Percentiles rank a stretch among this genome's conserved stretches.
Conservation (phyloP, 192 early-diverging fungal species). For the Funneliformis geosporum region DNA sequence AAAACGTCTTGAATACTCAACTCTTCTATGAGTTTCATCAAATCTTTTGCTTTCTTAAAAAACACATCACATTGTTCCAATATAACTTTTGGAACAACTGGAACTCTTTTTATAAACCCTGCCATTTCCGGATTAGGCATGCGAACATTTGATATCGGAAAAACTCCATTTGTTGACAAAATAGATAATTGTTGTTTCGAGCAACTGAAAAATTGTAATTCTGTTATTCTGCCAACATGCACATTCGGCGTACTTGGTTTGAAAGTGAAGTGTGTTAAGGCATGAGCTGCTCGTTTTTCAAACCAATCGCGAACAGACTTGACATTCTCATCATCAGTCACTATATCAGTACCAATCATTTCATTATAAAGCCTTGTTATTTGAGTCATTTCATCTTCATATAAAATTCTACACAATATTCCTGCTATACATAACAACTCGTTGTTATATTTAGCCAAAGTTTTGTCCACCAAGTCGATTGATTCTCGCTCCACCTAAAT, state of each 20-base stretch:
- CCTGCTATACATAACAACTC: slow-evolving; percentile 76
- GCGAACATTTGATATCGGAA: slow-evolving; percentile 52
- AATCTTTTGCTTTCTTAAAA: slow-evolving; percentile 52
- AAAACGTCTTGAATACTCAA: slow-evolving; percentile 66
- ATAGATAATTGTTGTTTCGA: slow-evolving; percentile 53
- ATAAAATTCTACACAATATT: slow-evolving; percentile 70
- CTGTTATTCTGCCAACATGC: slow-evolving; percentile 62
- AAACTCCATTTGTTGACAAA: slow-evolving; percentile 68
- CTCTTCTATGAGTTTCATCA: slow-evolving; percentile 38
- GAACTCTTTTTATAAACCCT: slow-evolving; percentile 65
- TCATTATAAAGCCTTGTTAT: slow-evolving; percentile 58
- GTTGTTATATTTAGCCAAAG: slow-evolving; percentile 77
- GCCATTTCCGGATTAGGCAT: slow-evolving; percentile 61
- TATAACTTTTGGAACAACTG: slow-evolving; percentile 57
- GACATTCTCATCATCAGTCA: not conserved
- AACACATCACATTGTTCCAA: slow-evolving; percentile 55
- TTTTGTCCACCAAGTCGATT: slow-evolving; percentile 85
- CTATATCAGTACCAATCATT: not conserved
- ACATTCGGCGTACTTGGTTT: slow-evolving; percentile 70
- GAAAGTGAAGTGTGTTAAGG: slow-evolving; percentile 66
- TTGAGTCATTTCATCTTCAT: slow-evolving; percentile 73
- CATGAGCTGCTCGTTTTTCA: slow-evolving; percentile 64
- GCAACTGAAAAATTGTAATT: slow-evolving; percentile 59
- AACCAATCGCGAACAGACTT: not conserved
- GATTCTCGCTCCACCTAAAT: slow-evolving; percentile 75